Evolutionary conservation across 441 rosid genomes (phyloP).

Genomic region (Brassica hybrid): DNA sequence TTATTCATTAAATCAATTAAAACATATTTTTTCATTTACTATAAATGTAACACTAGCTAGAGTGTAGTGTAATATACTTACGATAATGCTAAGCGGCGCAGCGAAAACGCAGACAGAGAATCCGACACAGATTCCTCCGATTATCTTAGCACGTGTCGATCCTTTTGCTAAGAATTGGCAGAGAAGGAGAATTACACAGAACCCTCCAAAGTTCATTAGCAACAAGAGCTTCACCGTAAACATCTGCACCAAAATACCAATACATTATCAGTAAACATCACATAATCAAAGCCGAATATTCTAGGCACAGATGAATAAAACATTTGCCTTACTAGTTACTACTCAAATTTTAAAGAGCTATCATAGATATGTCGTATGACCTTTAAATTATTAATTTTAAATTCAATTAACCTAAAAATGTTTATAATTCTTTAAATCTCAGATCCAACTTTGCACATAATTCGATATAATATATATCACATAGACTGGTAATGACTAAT

Average conservation of each 20-base stretch:
- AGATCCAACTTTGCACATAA: not conserved
- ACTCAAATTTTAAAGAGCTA: not conserved
- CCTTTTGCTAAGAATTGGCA: constrained; percentile 53
- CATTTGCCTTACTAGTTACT: not conserved
- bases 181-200: constrained; percentile 46
- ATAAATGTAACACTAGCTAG: constrained; percentile 14
- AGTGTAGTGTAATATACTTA: constrained; percentile 25
- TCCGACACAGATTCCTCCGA: constrained; percentile 58
- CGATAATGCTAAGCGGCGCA: constrained; percentile 64
- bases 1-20: constrained; percentile 3
- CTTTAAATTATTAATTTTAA: too few relatives aligned
- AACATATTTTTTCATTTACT: constrained; percentile 6
- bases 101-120: constrained; percentile 58
- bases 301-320: not conserved
- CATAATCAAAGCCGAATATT: not conserved
- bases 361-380: not conserved
- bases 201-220: constrained; percentile 53
- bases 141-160: constrained; percentile 42
- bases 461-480: not conserved
- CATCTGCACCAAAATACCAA: constrained; percentile 41
- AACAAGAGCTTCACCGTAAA: constrained; percentile 51
- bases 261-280: not conserved
- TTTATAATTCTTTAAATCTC: not conserved
- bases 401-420: not conserved
- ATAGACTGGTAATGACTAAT: not conserved